These are phyloP conservation scores for Xylariaceae sp. DNA, from an alignment of 2,329 filamentous ascomycete genomes.

Conservation along the genomic window DNA sequence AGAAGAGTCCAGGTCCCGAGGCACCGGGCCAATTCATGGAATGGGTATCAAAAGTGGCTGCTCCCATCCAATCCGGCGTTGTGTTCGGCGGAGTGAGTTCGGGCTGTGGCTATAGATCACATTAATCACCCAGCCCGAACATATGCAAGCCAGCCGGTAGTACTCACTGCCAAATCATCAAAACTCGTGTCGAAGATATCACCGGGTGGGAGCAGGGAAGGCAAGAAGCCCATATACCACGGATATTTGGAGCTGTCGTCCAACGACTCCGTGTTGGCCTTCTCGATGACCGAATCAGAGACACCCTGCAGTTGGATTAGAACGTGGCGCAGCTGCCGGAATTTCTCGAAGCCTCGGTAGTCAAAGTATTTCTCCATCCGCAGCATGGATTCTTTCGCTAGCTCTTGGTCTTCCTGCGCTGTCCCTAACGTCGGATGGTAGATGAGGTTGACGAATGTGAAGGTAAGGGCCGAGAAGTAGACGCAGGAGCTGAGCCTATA, in stretches of 20 bases:
- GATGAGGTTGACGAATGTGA: conserved; percentile 24
- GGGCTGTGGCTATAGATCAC: no score
- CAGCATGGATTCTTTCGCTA: conserved; percentile 17
- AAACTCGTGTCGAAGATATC: neutral
- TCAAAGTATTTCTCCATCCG: conserved; percentile 19
- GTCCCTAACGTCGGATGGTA: conserved; percentile 22
- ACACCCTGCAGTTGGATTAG: conserved; percentile 15
- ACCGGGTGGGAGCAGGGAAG: neutral
- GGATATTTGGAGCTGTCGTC: neutral
- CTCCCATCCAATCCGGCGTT: conserved; percentile 3
- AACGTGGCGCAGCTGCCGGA: conserved; percentile 16
- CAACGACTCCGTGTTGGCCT: neutral
- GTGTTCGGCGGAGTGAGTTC: neutral
- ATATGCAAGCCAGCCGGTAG: neutral
- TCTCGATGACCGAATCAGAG: conserved; percentile 7
- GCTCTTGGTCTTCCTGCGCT: conserved; percentile 18
- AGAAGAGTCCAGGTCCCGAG: neutral
- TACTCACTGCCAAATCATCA: conserved; percentile 3
- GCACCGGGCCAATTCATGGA: neutral
- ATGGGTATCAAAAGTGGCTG: neutral
- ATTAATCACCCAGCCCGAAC: neutral
- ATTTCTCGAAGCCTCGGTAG: conserved; percentile 15
- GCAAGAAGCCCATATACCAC: neutral
- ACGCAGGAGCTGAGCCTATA: conserved; percentile 24
- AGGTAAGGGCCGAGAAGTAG: conserved; percentile 27